These are phyloP conservation scores for Peribolospora baueri DNA, from an alignment of 768 basidiomycete genomes.

Conservation along the genomic window DNA sequence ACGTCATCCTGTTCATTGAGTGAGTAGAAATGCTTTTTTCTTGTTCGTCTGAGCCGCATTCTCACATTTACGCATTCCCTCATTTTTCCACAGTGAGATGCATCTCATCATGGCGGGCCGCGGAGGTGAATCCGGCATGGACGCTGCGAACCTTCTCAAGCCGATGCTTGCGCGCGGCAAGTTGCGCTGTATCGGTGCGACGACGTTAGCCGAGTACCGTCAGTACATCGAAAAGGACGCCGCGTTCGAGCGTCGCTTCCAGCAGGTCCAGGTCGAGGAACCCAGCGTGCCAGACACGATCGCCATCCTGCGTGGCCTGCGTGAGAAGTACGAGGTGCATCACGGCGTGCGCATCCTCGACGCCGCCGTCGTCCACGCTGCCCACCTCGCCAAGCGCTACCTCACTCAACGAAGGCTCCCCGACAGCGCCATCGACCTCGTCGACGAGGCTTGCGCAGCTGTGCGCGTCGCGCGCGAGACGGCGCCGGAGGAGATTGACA, in stretches of 20 bases:
- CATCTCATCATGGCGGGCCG: slow-evolving; percentile 83
- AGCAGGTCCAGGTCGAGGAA: slow-evolving; percentile 69
- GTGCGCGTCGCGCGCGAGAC: slow-evolving; percentile 81
- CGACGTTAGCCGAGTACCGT: slow-evolving; percentile 52
- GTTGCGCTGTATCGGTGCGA: slow-evolving; percentile 48
- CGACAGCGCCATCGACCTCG: slow-evolving; percentile 45
- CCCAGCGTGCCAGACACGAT: slow-evolving; percentile 68
- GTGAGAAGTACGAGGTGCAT: slow-evolving; percentile 78
- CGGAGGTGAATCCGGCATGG: slow-evolving; percentile 75
- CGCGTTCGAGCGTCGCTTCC: slow-evolving; percentile 6
- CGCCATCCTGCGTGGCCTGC: slow-evolving; percentile 72
- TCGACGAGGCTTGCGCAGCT: slow-evolving; percentile 74
- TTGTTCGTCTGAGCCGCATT: not conserved
- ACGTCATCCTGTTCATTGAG: slow-evolving; percentile 79
- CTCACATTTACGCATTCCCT: not conserved
- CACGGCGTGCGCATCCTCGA: slow-evolving; percentile 80
- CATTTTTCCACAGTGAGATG: slow-evolving; percentile 16
- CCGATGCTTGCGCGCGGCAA: slow-evolving; percentile 36
- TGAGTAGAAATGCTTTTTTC: slow-evolving; percentile 25
- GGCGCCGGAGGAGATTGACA: slow-evolving; percentile 71
- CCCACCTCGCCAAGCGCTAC: slow-evolving; percentile 71
- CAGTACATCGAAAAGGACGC: slow-evolving; percentile 70
- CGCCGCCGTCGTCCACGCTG: slow-evolving; percentile 62
- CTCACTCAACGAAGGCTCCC: slow-evolving; percentile 25
- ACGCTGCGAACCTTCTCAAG: slow-evolving; percentile 29